Conservation (phyloP, 176 grass and related monocot species). For the Oryza meridionalis region DNA sequence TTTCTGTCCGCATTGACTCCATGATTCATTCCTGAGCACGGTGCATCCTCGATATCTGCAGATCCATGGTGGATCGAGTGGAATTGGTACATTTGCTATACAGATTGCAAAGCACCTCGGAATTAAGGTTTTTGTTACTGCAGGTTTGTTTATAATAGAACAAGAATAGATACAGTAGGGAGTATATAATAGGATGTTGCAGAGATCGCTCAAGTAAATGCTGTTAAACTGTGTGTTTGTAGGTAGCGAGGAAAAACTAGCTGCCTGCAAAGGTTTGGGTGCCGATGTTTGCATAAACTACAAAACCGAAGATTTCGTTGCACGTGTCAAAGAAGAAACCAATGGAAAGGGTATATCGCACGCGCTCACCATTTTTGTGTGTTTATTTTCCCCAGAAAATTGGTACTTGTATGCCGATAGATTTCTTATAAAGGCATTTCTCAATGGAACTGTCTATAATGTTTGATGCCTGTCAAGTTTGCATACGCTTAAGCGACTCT, state of each 20-base stretch:
- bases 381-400: background rate
- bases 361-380: background rate
- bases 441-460: background rate
- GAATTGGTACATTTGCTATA: constrained; percentile 92
- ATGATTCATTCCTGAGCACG: background rate
- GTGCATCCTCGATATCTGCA: constrained; percentile 33
- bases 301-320: constrained; percentile 88
- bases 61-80: constrained; percentile 94
- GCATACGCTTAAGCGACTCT: background rate
- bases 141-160: constrained; percentile 52
- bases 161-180: background rate
- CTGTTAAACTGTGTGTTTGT: background rate
- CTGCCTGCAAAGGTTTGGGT: constrained; percentile 76
- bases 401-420: background rate
- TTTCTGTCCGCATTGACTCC: too few relatives aligned
- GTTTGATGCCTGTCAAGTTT: constrained; percentile 3
- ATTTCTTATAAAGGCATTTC: background rate
- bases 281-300: constrained; percentile 93
- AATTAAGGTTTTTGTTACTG: constrained; percentile 81
- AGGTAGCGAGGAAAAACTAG: constrained; percentile 85
- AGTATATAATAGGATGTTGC: background rate
- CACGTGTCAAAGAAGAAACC: constrained; percentile 75
- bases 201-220: constrained; percentile 13
- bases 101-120: constrained; percentile 77
- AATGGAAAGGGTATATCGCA: constrained; percentile 61